phyloP scores from a whole-genome alignment of 495 filamentous ascomycete genomes.

The Aspergillus affinis region DNA sequence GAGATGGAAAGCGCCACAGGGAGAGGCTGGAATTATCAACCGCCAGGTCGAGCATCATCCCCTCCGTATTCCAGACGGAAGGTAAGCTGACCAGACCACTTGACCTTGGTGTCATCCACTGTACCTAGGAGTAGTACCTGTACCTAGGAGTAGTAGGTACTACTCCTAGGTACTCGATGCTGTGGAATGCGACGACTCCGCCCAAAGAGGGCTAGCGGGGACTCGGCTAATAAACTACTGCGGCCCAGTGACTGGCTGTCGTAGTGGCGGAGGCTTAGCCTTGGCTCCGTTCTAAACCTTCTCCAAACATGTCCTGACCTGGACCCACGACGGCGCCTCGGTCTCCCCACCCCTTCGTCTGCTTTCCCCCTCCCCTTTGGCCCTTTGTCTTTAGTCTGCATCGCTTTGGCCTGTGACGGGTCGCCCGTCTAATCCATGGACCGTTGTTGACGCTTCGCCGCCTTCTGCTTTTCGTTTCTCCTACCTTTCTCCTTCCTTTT shows the following conservation, averaged over 20 bases:
- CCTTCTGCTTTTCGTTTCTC: constrained; percentile 8
- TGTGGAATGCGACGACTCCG: neutral
- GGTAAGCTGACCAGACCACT: too few relatives aligned
- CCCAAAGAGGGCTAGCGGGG: neutral
- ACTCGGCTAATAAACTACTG: constrained; percentile 10
- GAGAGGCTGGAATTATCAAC: neutral
- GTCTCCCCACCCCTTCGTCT: neutral
- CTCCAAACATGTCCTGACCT: constrained; percentile 10
- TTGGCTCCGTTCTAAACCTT: constrained; percentile 24
- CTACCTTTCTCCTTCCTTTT: neutral
- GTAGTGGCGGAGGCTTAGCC: constrained; percentile 30
- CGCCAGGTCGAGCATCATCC: neutral
- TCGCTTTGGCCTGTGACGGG: constrained; percentile 14
- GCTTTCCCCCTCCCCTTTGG: constrained; percentile 17
- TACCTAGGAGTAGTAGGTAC: too few relatives aligned
- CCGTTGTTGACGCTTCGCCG: constrained; percentile 18
- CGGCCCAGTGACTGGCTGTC: constrained; percentile 1
- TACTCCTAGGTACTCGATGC: too few relatives aligned
- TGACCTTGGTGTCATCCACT: too few relatives aligned
- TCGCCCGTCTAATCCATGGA: constrained; percentile 14
- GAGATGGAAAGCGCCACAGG: constrained; percentile 3
- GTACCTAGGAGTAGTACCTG: too few relatives aligned
- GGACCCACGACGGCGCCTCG: neutral
- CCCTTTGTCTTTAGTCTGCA: constrained; percentile 6
- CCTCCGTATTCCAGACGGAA: too few relatives aligned